Percentiles rank a stretch among this genome's conserved stretches.
Conservation (phyloP, 768 basidiomycete species). For the Lentinula sp. region DNA sequence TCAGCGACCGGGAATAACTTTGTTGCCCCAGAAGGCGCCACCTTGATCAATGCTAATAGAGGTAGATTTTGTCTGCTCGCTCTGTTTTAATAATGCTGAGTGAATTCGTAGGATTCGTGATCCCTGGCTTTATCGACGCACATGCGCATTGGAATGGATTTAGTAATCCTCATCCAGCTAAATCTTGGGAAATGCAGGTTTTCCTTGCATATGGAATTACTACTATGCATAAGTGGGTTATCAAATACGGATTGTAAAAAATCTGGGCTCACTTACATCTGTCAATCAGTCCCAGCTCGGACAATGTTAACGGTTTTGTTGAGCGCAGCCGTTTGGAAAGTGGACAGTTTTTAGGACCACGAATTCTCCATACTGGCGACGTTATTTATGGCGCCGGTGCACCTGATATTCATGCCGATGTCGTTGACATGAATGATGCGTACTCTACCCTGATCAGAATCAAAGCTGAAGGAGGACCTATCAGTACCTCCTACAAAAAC, state of each 20-base stretch:
- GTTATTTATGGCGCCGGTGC: constrained; percentile 54
- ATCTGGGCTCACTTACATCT: background rate
- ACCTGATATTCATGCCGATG: constrained; percentile 49
- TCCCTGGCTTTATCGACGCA: constrained; percentile 72
- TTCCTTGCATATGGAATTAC: constrained; percentile 77
- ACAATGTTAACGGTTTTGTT: constrained; percentile 53
- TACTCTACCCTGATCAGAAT: constrained; percentile 59
- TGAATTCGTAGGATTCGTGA: constrained; percentile 42
- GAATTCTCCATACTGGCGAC: constrained; percentile 66
- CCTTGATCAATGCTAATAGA: constrained; percentile 52
- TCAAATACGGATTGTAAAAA: background rate
- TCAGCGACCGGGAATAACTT: constrained; percentile 17
- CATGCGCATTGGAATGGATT: constrained; percentile 72
- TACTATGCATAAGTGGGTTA: constrained; percentile 64
- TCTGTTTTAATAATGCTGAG: background rate
- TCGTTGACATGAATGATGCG: constrained; percentile 57
- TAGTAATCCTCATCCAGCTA: constrained; percentile 44
- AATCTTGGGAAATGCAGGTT: constrained; percentile 69
- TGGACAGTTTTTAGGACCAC: constrained; percentile 61
- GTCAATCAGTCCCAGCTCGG: constrained; percentile 52
- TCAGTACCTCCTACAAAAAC: constrained; percentile 73
- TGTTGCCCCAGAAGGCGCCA: constrained; percentile 29
- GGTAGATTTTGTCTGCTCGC: constrained; percentile 29
- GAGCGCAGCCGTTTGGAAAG: constrained; percentile 67
- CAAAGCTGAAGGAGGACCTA: constrained; percentile 66